phyloP scores from a whole-genome alignment of 805 yeast species.

The Saturnispora hagleri region DNA sequence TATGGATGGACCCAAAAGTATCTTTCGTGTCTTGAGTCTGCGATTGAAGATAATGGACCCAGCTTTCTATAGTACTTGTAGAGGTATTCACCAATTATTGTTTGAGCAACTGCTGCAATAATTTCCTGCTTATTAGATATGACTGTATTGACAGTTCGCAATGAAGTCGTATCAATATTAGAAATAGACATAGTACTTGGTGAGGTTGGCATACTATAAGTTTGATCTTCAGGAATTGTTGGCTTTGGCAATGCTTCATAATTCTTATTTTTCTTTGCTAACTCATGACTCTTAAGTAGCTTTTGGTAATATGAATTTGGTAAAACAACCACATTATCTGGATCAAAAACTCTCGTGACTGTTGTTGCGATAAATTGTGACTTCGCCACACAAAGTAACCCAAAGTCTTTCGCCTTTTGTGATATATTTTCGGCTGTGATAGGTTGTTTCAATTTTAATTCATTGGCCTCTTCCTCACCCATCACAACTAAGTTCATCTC shows the following conservation, averaged over 20 bases:
- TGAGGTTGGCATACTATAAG: constrained; percentile 10
- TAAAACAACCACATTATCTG: constrained; percentile 47
- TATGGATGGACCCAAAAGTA: constrained; percentile 97
- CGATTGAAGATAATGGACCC: constrained; percentile 64
- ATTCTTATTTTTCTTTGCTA: constrained; percentile 20
- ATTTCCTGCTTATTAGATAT: constrained; percentile 64
- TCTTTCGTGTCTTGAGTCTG: constrained; percentile 80
- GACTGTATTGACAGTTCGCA: constrained; percentile 41
- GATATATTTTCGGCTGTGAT: constrained; percentile 23
- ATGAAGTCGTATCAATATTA: constrained; percentile 15
- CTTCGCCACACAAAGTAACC: constrained; percentile 48
- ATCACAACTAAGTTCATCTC: constrained; percentile 33
- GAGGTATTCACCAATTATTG: constrained; percentile 85
- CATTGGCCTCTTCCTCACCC: constrained; percentile 20
- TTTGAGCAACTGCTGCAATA: constrained; percentile 82
- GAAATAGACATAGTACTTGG: constrained; percentile 3
- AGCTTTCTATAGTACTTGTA: constrained; percentile 75
- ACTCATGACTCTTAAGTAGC: constrained; percentile 36
- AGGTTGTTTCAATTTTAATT: constrained; percentile 11
- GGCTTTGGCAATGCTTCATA: not conserved
- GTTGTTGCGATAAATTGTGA: constrained; percentile 57
- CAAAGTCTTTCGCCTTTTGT: constrained; percentile 35
- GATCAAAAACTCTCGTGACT: constrained; percentile 44
- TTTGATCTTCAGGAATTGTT: constrained; percentile 11
- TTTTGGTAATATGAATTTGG: constrained; percentile 58